phyloP scores from a whole-genome alignment of 2,329 filamentous ascomycete species.

The Pezizomycotina sp. region DNA sequence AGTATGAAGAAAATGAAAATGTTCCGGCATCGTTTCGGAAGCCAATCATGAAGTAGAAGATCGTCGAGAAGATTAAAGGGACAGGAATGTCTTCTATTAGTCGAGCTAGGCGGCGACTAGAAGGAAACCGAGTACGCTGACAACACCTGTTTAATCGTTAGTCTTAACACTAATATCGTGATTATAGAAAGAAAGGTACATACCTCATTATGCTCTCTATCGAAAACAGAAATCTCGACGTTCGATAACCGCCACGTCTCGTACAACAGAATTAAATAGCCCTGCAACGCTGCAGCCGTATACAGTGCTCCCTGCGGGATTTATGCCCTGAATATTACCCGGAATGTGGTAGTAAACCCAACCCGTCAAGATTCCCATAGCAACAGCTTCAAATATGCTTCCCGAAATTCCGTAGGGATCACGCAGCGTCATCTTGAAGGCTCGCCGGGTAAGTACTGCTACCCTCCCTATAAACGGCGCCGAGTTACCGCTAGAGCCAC shows the following conservation, averaged over 20 bases:
- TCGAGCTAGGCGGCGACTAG: too few species aligned
- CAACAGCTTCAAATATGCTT: constrained; percentile 50
- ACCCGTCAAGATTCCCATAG: constrained; percentile 54
- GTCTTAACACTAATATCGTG: constrained; percentile 51
- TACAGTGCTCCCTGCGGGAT: constrained; percentile 58
- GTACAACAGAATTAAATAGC: constrained; percentile 59
- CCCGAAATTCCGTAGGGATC: constrained; percentile 61
- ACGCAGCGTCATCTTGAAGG: constrained; percentile 54
- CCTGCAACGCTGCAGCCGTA: constrained; percentile 53
- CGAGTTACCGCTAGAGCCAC: neutral
- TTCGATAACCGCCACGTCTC: constrained; percentile 55
- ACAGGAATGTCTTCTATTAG: constrained; percentile 60
- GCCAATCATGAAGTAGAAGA: constrained; percentile 33
- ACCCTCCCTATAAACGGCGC: constrained; percentile 37
- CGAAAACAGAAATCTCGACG: constrained; percentile 60
- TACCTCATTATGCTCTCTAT: constrained; percentile 57
- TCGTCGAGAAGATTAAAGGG: constrained; percentile 45
- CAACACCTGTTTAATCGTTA: constrained; percentile 49
- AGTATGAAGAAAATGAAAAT: constrained; percentile 60
- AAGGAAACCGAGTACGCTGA: too few species aligned
- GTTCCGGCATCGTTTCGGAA: constrained; percentile 46
- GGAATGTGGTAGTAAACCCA: constrained; percentile 55
- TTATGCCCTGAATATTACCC: constrained; percentile 51
- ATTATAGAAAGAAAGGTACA: constrained; percentile 57
- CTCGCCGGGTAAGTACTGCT: constrained; percentile 49